Conservation (phyloP, 2,329 filamentous ascomycete genomes). For the Ophiostoma ips region DNA sequence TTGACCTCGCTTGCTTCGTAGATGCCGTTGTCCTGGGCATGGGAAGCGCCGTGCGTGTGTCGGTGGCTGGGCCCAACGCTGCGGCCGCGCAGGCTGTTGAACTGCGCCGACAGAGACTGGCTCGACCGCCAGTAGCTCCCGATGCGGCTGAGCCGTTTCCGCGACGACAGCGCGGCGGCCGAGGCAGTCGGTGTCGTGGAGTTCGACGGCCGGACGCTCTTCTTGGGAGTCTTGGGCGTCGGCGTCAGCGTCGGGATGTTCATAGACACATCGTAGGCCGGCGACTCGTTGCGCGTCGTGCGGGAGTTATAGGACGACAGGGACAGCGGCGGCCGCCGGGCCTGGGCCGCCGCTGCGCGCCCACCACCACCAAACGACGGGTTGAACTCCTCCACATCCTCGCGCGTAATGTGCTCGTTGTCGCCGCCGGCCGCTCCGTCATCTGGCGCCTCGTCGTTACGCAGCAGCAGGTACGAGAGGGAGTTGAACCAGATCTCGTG, state of each 20-base stretch:
- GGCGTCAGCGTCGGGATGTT: conserved; percentile 43
- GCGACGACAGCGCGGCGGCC: conserved; percentile 18
- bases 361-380: conserved; percentile 37
- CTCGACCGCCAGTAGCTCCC: conserved; percentile 46
- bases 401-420: conserved; percentile 38
- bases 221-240: conserved; percentile 24
- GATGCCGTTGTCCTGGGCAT: conserved; percentile 25
- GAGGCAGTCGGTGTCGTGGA: conserved; percentile 8
- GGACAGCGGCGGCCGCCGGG: conserved; percentile 42
- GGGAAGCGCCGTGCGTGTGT: conserved; percentile 15
- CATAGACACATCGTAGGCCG: conserved; percentile 33
- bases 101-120: conserved; percentile 26
- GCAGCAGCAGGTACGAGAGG: conserved; percentile 77
- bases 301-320: conserved; percentile 71
- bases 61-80: conserved; percentile 22
- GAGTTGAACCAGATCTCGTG: conserved; percentile 99
- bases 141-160: conserved; percentile 41
- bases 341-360: conserved; percentile 23
- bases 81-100: conserved; percentile 40
- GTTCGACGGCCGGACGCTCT: conserved; percentile 18
- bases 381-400: conserved; percentile 70
- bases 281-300: conserved; percentile 52
- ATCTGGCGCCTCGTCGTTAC: conserved; percentile 39
- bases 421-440: conserved; percentile 42
- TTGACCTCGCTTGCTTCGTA: conserved; percentile 44